A percentile compares a stretch with the other conserved stretches of the same genome.
These are phyloP conservation scores for Pseudogymnoascus destructans DNA, from an alignment of 2,329 filamentous ascomycete genomes.

Conservation along the genomic window DNA sequence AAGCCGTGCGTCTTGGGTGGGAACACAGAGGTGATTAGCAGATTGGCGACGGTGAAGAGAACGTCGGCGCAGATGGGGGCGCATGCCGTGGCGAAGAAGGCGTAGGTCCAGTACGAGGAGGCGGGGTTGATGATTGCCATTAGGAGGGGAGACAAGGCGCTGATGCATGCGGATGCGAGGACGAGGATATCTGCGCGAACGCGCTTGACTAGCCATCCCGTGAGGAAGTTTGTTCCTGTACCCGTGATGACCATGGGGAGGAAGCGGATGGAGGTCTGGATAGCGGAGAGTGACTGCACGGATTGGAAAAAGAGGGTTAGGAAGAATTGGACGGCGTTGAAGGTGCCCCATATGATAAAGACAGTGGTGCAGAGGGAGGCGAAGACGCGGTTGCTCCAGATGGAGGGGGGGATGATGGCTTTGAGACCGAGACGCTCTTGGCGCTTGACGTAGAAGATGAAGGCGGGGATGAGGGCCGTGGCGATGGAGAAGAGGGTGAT, in stretches of 20 bases:
- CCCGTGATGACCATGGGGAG: constrained; percentile 31
- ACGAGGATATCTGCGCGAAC: constrained; percentile 33
- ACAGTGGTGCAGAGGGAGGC: constrained; percentile 25
- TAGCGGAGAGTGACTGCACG: constrained; percentile 15
- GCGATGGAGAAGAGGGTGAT: constrained; percentile 24
- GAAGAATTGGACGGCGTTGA: constrained; percentile 23
- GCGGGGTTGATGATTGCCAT: constrained; percentile 33
- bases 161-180: constrained; percentile 27
- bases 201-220: constrained; percentile 34
- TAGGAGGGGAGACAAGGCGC: constrained; percentile 29
- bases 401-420: constrained; percentile 26
- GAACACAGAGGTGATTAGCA: constrained; percentile 42
- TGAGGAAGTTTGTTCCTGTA: constrained; percentile 31
- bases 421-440: constrained; percentile 21
- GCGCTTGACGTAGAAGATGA: constrained; percentile 20
- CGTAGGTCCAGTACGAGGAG: constrained; percentile 35
- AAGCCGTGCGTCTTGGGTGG: constrained; percentile 43
- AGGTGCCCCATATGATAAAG: constrained; percentile 25
- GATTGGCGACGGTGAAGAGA: constrained; percentile 42
- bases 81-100: constrained; percentile 31
- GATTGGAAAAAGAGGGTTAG: constrained; percentile 21
- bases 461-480: constrained; percentile 21
- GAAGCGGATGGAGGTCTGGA: constrained; percentile 28
- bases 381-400: constrained; percentile 26
- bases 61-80: constrained; percentile 31